Conservation (phyloP, 2,329 filamentous ascomycete species). For the Aspergillus fumigatus region DNA sequence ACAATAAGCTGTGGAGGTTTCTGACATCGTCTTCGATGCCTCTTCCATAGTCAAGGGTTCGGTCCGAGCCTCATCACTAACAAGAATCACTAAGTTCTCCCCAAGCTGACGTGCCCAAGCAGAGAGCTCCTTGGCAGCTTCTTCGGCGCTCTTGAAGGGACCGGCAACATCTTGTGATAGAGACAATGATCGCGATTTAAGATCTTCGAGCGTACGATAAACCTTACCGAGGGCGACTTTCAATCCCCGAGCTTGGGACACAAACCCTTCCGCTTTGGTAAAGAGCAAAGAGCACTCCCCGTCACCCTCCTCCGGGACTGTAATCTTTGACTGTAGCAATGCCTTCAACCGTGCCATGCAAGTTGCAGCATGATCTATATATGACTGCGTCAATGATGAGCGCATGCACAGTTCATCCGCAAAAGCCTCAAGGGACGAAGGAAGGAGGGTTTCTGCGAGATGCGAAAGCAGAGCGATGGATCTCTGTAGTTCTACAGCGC, state of each 20-base stretch:
- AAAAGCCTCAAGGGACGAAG: conserved; percentile 64
- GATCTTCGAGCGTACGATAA: conserved; percentile 69
- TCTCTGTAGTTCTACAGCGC: conserved; percentile 73
- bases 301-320: conserved; percentile 57
- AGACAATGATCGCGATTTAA: conserved; percentile 70
- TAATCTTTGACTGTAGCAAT: conserved; percentile 64
- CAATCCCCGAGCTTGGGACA: conserved; percentile 71
- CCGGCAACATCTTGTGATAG: conserved; percentile 63
- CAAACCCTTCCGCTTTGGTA: conserved; percentile 65
- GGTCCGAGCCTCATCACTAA: conserved; percentile 67
- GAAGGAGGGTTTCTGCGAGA: conserved; percentile 74
- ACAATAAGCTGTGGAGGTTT: conserved; percentile 22
- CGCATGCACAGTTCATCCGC: conserved; percentile 78
- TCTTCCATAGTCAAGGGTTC: conserved; percentile 65
- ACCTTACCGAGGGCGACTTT: conserved; percentile 82
- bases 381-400: conserved; percentile 69
- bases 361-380: conserved; percentile 72
- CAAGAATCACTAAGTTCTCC: conserved; percentile 58
- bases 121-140: conserved; percentile 60
- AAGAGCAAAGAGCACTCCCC: conserved; percentile 65
- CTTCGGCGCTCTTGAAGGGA: conserved; percentile 66
- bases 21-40: conserved; percentile 56
- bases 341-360: conserved; percentile 60
- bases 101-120: conserved; percentile 65
- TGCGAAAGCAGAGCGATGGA: conserved; percentile 86